Conservation (phyloP, 768 basidiomycete species). For the Leccinum barrowsii region DNA sequence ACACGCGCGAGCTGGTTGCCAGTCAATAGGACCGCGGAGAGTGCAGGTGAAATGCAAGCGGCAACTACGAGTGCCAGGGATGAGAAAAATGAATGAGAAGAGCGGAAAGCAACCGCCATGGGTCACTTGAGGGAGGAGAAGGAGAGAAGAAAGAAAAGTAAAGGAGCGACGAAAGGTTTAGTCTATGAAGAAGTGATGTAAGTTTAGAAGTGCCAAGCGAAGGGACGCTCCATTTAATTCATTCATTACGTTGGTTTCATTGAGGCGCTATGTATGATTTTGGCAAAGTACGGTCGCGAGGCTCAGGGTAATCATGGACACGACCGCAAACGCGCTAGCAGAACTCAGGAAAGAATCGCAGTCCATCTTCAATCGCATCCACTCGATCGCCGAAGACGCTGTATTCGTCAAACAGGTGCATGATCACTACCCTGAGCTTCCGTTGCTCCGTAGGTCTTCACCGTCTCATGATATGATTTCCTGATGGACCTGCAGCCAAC, state of each 20-base stretch:
- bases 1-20: conserved; percentile 21
- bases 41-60: conserved; percentile 3
- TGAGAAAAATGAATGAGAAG: conserved; percentile 13
- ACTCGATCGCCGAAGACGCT: conserved; percentile 79
- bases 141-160: conserved; percentile 1
- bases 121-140: conserved; percentile 9
- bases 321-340: not conserved
- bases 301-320: not conserved
- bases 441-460: conserved; percentile 49
- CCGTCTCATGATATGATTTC: not conserved
- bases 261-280: not conserved
- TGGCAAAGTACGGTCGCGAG: not conserved
- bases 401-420: conserved; percentile 60
- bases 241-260: not conserved
- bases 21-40: conserved; percentile 7
- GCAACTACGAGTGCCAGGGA: conserved; percentile 16
- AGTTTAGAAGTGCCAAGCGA: conserved; percentile 1
- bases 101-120: conserved; percentile 26
- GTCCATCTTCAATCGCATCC: conserved; percentile 83
- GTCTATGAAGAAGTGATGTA: conserved; percentile 3
- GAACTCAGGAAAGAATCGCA: conserved; percentile 63
- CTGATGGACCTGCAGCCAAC: conserved; percentile 57
- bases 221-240: not conserved
- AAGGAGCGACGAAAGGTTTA: conserved; percentile 12
- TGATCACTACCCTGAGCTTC: conserved; percentile 44